Evolutionary conservation across 2,329 filamentous ascomycete species (phyloP).

Genomic region (Fusarium sp.): DNA sequence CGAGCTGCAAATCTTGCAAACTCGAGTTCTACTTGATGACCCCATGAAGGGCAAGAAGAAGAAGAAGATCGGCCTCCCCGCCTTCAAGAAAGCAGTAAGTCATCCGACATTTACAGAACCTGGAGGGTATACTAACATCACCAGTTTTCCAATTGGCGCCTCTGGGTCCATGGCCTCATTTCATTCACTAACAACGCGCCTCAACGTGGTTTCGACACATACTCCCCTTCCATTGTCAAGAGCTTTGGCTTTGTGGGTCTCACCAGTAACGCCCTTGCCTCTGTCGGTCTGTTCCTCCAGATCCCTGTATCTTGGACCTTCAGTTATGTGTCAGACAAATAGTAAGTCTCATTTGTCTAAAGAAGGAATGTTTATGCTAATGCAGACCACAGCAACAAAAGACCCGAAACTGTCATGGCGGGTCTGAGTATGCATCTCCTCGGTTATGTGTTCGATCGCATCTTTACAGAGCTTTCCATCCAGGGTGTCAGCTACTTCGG

Average conservation of each 20-base stretch:
- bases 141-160: constrained; percentile 61
- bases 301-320: constrained; percentile 63
- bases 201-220: constrained; percentile 61
- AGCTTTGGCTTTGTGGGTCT: constrained; percentile 63
- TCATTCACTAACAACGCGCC: constrained; percentile 62
- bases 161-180: constrained; percentile 64
- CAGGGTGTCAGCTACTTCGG: constrained; percentile 63
- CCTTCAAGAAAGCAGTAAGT: constrained; percentile 58
- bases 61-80: constrained; percentile 56
- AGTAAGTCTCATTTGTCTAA: constrained; percentile 48
- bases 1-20: constrained; percentile 56
- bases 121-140: background rate
- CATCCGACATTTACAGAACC: fast-evolving
- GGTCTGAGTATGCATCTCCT: constrained; percentile 60
- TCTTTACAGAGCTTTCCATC: constrained; percentile 58
- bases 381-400: constrained; percentile 50
- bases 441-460: constrained; percentile 65
- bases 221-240: constrained; percentile 64
- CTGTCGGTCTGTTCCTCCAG: constrained; percentile 64
- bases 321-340: constrained; percentile 64
- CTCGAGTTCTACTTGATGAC: constrained; percentile 56
- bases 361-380: fast-evolving
- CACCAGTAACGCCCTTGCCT: constrained; percentile 63
- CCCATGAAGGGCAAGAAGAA: constrained; percentile 61
- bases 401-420: constrained; percentile 64